Evolutionary conservation across 164 flowering plant genomes (phyloP).

Genomic region (Platanus orientalis): DNA sequence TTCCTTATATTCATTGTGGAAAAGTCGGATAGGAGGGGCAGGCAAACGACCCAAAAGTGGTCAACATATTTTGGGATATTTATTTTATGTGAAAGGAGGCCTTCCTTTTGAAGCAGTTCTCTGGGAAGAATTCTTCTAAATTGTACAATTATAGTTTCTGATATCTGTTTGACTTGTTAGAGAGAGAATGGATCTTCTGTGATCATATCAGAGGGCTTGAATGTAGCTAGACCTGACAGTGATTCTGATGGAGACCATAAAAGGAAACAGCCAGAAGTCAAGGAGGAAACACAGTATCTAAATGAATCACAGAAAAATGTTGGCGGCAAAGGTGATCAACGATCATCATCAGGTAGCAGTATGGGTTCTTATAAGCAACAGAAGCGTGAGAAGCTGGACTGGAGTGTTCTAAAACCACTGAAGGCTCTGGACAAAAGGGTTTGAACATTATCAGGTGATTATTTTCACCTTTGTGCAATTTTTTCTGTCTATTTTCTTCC

Average conservation of each 20-base stretch:
- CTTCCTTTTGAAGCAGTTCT: neutral
- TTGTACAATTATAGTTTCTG: neutral
- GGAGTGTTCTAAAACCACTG: conserved; percentile 68
- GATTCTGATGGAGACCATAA: conserved; percentile 45
- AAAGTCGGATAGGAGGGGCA: too few species aligned
- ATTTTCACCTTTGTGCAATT: neutral
- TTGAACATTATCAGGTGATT: conserved; percentile 15
- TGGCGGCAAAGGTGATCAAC: conserved; percentile 18
- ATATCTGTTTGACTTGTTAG: conserved; percentile 9
- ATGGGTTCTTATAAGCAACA: conserved; percentile 41
- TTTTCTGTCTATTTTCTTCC: conserved; percentile 1
- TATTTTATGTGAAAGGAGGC: neutral
- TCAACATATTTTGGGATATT: too few species aligned
- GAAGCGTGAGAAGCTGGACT: conserved; percentile 56
- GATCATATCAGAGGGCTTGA: conserved; percentile 21
- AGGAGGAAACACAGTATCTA: conserved; percentile 28
- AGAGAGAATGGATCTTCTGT: conserved; percentile 42
- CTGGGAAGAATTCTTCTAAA: neutral
- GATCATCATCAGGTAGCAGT: conserved; percentile 27
- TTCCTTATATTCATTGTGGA: too few species aligned
- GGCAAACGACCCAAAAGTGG: too few species aligned
- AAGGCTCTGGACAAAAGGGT: conserved; percentile 33
- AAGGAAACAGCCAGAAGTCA: conserved; percentile 47
- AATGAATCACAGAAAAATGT: conserved; percentile 38
- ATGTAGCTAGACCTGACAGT: conserved; percentile 15